A percentile compares a stretch with the other conserved stretches of the same genome.
These are phyloP conservation scores for Fusarium incarnatum DNA, from an alignment of 2,329 filamentous ascomycete genomes.

Conservation along the genomic window DNA sequence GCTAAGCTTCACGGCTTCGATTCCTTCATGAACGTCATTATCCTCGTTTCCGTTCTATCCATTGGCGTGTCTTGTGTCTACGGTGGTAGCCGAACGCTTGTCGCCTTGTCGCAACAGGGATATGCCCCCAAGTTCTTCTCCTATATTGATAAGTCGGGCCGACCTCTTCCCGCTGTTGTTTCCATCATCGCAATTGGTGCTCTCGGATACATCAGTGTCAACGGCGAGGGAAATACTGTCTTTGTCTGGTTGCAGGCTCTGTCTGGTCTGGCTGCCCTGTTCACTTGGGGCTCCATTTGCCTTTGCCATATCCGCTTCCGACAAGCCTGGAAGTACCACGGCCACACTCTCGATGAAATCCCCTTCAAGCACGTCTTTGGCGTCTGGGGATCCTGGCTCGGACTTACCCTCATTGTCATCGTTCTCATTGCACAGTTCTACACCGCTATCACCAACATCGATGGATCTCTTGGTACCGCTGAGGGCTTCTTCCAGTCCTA, in stretches of 20 bases:
- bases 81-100: conserved; percentile 68
- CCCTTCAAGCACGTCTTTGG: conserved; percentile 72
- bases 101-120: conserved; percentile 68
- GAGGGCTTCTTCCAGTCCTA: conserved; percentile 66
- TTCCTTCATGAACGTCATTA: conserved; percentile 69
- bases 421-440: conserved; percentile 68
- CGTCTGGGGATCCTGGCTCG: conserved; percentile 72
- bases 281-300: conserved; percentile 77
- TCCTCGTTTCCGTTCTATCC: conserved; percentile 68
- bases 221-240: conserved; percentile 59
- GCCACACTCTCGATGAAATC: conserved; percentile 74
- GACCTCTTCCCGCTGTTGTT: conserved; percentile 64
- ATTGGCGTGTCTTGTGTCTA: conserved; percentile 71
- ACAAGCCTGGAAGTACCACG: conserved; percentile 69
- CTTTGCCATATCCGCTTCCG: conserved; percentile 77
- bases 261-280: conserved; percentile 72
- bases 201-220: conserved; percentile 62
- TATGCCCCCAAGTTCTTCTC: conserved; percentile 68
- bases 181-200: conserved; percentile 61
- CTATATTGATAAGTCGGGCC: conserved; percentile 68
- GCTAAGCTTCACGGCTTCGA: conserved; percentile 65
- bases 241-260: conserved; percentile 76
- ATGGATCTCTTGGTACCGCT: conserved; percentile 43
- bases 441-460: conserved; percentile 57
- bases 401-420: conserved; percentile 67